Percentiles rank a stretch among this genome's conserved stretches.
These are phyloP conservation scores for Rosa chinensis DNA, from an alignment of 306 rosid genomes.

Conservation along the genomic window DNA sequence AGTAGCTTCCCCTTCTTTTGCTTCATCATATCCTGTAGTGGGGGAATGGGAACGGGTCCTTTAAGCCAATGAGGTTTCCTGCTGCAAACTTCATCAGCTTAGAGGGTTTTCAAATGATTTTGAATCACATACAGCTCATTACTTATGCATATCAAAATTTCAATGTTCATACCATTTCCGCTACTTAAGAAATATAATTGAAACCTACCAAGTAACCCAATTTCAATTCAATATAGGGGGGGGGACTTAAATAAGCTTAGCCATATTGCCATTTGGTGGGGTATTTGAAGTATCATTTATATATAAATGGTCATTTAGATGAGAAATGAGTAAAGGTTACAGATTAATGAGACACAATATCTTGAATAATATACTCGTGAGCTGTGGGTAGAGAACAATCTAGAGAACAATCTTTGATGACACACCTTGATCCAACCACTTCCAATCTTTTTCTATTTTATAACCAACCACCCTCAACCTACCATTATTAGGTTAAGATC, in stretches of 20 bases:
- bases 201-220: slow-evolving; percentile 3
- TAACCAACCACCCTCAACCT: slow-evolving; percentile 48
- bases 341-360: slow-evolving; percentile 9
- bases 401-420: slow-evolving; percentile 2
- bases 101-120: slow-evolving; percentile 8
- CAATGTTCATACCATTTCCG: slow-evolving; percentile 1
- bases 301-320: neutral
- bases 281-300: neutral
- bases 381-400: slow-evolving; percentile 5
- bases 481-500: slow-evolving; percentile 18
- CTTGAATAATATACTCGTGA: neutral
- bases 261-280: neutral
- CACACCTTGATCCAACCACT: slow-evolving; percentile 39
- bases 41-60: neutral
- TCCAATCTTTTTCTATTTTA: slow-evolving; percentile 20
- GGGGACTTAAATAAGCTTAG: neutral
- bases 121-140: neutral
- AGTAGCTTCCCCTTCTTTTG: slow-evolving; percentile 14
- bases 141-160: neutral
- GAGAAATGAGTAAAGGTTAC: neutral
- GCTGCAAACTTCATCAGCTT: neutral
- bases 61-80: slow-evolving; percentile 21
- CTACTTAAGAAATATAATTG: neutral
- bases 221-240: neutral
- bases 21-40: slow-evolving; percentile 10